Evolutionary conservation across 176 grass and related monocot species (phyloP).

Genomic region (Tillandsia leiboldiana): DNA sequence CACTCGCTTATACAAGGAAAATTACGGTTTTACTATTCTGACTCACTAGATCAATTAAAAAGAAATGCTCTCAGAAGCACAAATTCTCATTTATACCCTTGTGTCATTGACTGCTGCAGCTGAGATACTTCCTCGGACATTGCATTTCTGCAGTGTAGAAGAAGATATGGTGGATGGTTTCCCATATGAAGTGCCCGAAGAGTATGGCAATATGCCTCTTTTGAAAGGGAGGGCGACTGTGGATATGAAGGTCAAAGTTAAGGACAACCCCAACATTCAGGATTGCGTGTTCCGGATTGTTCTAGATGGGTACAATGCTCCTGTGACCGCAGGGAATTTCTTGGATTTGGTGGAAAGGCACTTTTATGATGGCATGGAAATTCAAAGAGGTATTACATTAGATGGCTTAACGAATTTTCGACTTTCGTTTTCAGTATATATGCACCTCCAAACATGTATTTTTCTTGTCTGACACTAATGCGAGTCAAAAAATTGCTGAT

Average conservation of each 20-base stretch:
- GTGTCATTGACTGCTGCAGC: slow-evolving; percentile 96
- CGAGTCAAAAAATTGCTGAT: neutral
- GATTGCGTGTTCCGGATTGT: slow-evolving; percentile 89
- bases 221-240: slow-evolving; percentile 88
- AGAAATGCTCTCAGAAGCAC: slow-evolving; percentile 33
- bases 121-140: slow-evolving; percentile 92
- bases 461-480: neutral
- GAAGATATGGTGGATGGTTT: slow-evolving; percentile 99
- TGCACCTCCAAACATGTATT: neutral
- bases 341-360: slow-evolving; percentile 85
- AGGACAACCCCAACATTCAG: slow-evolving; percentile 84
- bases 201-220: slow-evolving; percentile 83
- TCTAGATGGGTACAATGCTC: slow-evolving; percentile 92
- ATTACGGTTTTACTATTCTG: neutral
- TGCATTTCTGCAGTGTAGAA: slow-evolving; percentile 99
- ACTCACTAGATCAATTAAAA: slow-evolving; percentile 28
- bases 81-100: slow-evolving; percentile 87
- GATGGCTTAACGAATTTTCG: neutral
- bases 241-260: slow-evolving; percentile 99
- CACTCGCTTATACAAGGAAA: too few species aligned
- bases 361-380: slow-evolving; percentile 98
- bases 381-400: slow-evolving; percentile 63
- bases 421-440: neutral
- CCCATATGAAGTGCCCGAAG: slow-evolving; percentile 82
- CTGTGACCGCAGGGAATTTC: slow-evolving; percentile 88